Evolutionary conservation across 805 yeast genomes (phyloP), one percentile per base, ranked within the genome.

Genomic region (Priceomyces melissophilus): DNA sequence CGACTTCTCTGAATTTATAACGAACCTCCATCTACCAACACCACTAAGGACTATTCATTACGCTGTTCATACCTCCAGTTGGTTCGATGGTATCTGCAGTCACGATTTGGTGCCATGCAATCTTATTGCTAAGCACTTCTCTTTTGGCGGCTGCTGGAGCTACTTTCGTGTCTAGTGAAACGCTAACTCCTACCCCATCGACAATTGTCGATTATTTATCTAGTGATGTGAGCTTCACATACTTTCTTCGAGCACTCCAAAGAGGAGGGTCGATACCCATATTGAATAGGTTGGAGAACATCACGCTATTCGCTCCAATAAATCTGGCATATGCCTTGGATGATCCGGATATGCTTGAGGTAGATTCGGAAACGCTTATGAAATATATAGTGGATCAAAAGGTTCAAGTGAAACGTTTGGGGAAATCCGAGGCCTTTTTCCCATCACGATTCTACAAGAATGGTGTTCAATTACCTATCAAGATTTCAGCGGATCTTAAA

Each of bases 231-330:
- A 81, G 84, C 54, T 88, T 79, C 62, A 79, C 87, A 31, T 71
- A 71, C 31, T 81, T 86, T 43, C 61, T 86, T 31, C 65, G 81
- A 38, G 61, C 76, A 14, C 46, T 87, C 2, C 96, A 87, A 54
- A 60, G 74, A 39, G 69, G 71, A 38, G 89, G 82, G 10, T 60
- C 82, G 38, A 67, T 87, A 1, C 88, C 88, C 2, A 58, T 62
- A 31, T 57, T 87, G 26, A 87, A 85, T 53, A 63, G 63, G 14
- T 57, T 83, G 44, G 63, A 65, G 16, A 82, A 85, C 55, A 76
- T 82, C 42, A 86, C 96, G 0, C 60, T 87, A n/a, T 56, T 84
- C 31, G 95, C 95, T 1, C 95, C 96, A 0, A 73, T 83, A 10
- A 87, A 87, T 55, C 80, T 82, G 48, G 96, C 96, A 1, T 86